Percentiles rank a stretch among this genome's conserved stretches.
Evolutionary conservation across 331 rosid species (phyloP).

Genomic region (Quercus lobata): DNA sequence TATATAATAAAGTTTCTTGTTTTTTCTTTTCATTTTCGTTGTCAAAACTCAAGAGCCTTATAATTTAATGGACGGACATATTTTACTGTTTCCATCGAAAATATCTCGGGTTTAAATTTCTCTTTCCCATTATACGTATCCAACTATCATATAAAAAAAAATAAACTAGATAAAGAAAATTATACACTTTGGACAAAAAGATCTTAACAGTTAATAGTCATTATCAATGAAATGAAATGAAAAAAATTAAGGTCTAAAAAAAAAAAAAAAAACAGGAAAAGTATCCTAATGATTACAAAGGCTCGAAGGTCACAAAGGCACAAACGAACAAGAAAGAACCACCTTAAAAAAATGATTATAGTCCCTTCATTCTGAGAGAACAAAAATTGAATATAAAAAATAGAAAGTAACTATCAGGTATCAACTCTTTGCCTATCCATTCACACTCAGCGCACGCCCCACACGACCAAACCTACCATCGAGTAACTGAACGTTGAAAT

Average conservation of each 20-base stretch:
- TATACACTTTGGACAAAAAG: neutral
- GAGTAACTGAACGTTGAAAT: conserved; percentile 28
- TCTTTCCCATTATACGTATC: too few species aligned
- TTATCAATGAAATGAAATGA: conserved; percentile 29
- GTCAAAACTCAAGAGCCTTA: too few species aligned
- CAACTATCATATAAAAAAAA: neutral
- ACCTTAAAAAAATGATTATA: conserved; percentile 13
- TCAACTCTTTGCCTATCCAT: conserved; percentile 16
- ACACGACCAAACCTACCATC: conserved; percentile 50
- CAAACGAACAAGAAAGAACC: conserved; percentile 31
- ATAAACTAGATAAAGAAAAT: neutral
- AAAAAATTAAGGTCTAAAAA: neutral
- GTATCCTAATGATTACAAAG: conserved; percentile 15
- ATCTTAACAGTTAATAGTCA: conserved; percentile 47
- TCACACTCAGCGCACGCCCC: conserved; percentile 32
- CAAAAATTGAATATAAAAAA: conserved; percentile 10
- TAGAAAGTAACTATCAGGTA: neutral
- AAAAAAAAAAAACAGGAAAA: neutral
- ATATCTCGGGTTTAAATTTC: too few species aligned
- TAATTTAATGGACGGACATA: too few species aligned
- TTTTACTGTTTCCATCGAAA: too few species aligned
- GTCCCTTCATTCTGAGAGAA: conserved; percentile 37
- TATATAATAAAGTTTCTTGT: too few species aligned
- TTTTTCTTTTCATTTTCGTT: too few species aligned
- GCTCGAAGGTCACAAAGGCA: conserved; percentile 29